Conservation (phyloP, 768 basidiomycete species). For the Psilocybe sp. region DNA sequence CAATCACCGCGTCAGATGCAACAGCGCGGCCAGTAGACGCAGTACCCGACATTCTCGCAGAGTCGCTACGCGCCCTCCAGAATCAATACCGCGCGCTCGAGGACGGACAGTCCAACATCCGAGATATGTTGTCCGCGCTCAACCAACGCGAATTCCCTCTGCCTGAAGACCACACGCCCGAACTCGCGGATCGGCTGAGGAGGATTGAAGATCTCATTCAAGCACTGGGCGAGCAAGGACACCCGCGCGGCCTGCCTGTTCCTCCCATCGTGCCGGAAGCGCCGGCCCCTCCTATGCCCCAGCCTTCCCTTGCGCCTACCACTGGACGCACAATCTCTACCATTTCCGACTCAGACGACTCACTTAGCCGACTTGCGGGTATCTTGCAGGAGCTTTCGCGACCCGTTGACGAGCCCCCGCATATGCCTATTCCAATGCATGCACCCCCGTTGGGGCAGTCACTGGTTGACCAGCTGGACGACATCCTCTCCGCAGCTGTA, state of each 20-base stretch:
- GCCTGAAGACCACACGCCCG: constrained; percentile 35
- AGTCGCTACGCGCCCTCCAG: constrained; percentile 55
- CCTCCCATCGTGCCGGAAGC: background rate
- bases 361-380: constrained; percentile 25
- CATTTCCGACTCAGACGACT: constrained; percentile 25
- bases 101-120: constrained; percentile 60
- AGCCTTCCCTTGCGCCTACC: background rate
- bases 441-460: constrained; percentile 46
- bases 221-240: constrained; percentile 32
- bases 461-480: constrained; percentile 58
- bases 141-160: constrained; percentile 41
- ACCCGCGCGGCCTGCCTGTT: constrained; percentile 22
- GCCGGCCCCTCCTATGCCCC: background rate
- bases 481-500: constrained; percentile 50
- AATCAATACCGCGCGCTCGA: constrained; percentile 58
- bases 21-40: constrained; percentile 34
- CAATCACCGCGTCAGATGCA: constrained; percentile 22
- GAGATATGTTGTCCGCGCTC: constrained; percentile 61
- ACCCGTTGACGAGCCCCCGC: constrained; percentile 14
- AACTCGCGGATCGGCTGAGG: constrained; percentile 35
- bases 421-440: constrained; percentile 41
- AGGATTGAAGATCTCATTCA: constrained; percentile 48
- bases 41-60: constrained; percentile 26
- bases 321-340: constrained; percentile 23
- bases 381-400: constrained; percentile 20